Evolutionary conservation across 768 basidiomycete species (phyloP).

Genomic region (Collybia sordida): DNA sequence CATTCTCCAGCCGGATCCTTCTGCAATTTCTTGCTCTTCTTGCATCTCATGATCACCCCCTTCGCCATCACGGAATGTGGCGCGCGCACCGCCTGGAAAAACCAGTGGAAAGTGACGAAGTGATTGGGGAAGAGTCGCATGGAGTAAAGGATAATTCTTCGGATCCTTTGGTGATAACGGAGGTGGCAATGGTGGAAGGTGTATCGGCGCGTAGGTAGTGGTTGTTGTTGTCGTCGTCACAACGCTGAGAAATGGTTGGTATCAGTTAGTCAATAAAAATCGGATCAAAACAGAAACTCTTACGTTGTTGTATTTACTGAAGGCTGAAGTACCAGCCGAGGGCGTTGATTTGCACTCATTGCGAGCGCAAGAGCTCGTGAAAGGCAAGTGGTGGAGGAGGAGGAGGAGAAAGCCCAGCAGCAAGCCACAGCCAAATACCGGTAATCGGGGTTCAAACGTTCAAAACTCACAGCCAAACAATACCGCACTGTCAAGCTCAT

Average conservation of each 20-base stretch:
- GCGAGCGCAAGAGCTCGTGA: conserved; percentile 26
- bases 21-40: conserved; percentile 65
- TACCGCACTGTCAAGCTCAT: too few species aligned
- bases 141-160: conserved; percentile 76
- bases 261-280: conserved; percentile 1
- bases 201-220: conserved; percentile 87
- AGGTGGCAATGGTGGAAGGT: conserved; percentile 69
- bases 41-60: conserved; percentile 64
- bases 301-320: conserved; percentile 87
- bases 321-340: conserved; percentile 71
- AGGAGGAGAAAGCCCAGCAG: too few species aligned
- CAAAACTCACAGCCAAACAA: too few species aligned
- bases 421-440: too few species aligned
- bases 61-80: conserved; percentile 75
- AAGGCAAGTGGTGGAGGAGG: conserved; percentile 17
- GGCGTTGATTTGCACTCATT: conserved; percentile 67
- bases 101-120: conserved; percentile 74
- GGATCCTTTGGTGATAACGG: conserved; percentile 73
- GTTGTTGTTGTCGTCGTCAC: conserved; percentile 92
- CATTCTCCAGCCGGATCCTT: conserved; percentile 76
- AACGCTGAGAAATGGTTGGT: conserved; percentile 47
- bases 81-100: conserved; percentile 79
- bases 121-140: conserved; percentile 71
- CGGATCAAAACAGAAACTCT: conserved; percentile 22
- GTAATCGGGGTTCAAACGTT: too few species aligned